phyloP scores from a whole-genome alignment of 768 basidiomycete genomes.

The Trametes punicea region DNA sequence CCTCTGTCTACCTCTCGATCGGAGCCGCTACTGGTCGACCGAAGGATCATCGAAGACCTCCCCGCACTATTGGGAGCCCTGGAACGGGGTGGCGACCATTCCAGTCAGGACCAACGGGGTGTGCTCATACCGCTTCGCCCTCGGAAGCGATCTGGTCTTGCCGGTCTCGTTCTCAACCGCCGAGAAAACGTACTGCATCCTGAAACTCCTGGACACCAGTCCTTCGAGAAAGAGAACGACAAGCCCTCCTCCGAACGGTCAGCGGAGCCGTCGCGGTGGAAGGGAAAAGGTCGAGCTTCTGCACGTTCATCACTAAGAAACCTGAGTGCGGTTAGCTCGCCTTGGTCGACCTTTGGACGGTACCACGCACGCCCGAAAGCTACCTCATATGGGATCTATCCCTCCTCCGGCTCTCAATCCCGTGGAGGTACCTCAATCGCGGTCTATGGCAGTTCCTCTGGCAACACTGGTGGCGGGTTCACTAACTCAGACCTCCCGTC shows the following conservation, averaged over 20 bases:
- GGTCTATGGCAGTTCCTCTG: constrained; percentile 6
- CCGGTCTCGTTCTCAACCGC: background rate
- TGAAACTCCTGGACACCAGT: background rate
- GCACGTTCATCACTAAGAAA: background rate
- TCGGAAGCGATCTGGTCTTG: constrained; percentile 10
- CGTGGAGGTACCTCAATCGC: constrained; percentile 11
- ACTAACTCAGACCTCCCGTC: constrained; percentile 1
- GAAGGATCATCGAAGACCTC: constrained; percentile 26
- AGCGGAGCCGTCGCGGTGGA: background rate
- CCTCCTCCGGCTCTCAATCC: constrained; percentile 9
- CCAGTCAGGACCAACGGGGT: background rate
- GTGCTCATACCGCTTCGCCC: constrained; percentile 20
- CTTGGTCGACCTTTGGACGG: constrained; percentile 25
- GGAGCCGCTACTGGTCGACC: constrained; percentile 17
- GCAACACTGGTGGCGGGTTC: constrained; percentile 3
- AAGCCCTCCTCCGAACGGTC: background rate
- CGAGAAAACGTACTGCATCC: background rate
- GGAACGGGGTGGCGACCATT: background rate
- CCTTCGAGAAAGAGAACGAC: constrained; percentile 15
- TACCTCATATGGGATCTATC: background rate
- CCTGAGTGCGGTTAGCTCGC: constrained; percentile 9
- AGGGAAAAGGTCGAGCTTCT: background rate
- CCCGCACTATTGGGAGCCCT: constrained; percentile 20
- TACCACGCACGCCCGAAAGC: background rate
- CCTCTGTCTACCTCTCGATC: background rate